Base-by-base conservation (phyloP, 2,329 filamentous ascomycete genomes). In the Aspergillus cejpii region DNA sequence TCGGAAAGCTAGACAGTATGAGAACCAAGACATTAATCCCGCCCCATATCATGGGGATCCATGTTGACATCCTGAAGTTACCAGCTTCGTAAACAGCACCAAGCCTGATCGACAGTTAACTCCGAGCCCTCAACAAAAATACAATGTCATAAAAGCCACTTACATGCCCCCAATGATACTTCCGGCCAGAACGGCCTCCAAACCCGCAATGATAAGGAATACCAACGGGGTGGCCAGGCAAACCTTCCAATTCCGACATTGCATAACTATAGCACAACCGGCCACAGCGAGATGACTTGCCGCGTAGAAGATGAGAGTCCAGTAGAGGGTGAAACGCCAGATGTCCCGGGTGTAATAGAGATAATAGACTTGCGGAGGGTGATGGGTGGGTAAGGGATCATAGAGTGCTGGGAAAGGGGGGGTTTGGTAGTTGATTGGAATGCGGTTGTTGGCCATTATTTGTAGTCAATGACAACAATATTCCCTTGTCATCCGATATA, bases 1-100 rank as follows among this genome's bases (percentile, higher is more conserved):
- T 90, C n/a, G 88, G 87, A 64, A 95, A 95, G 3, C 87, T 92
- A 4, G 88, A 92, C 50, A 94, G 74, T 39, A 95, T 81, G 37
- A 96, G 72, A 23, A 94, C 77, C 37, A 95, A 66, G 7, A 91
- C 82, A 63, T 88, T 94, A 64, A 91, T 84, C 60, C 87, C 77
- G 1, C 81, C 87, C 90, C 90, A 95, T 17, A 90, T 78, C 59
- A 92, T 85, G 0, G 90, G 90, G 41, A 94, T 86, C 89, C 89
- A 95, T 0, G 90, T 95, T 37, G 88, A 91, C 88, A 95, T 92
- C 58, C 82, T 76, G 63, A 91, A 94, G 66, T 84, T 87, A 34
- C 88, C 90, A 2, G 84, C 79, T 55, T 81, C 79, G 62, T 94
- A 95, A 27, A 91, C 79, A 6, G 84, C 86, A 10, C 86, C 87